Evolutionary conservation across 1,139 yeast species (phyloP), one percentile per base, ranked within the genome.

Genomic region (Wickerhamomyces sp.): DNA sequence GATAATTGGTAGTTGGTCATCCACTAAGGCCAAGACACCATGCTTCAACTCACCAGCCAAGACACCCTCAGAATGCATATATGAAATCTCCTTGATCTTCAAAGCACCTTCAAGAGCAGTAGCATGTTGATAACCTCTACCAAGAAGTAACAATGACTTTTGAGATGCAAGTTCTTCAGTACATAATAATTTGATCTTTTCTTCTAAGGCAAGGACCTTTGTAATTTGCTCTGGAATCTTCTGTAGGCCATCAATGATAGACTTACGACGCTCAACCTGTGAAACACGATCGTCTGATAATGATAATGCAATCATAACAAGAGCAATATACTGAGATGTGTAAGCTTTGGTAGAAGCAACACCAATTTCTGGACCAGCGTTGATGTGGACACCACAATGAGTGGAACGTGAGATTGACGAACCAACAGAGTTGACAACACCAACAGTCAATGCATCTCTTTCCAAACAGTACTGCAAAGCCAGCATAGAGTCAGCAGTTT

Each of bases 271-370:
- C 33, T 67, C 69, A 30, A 68, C 59, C 64, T 74, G 78, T 28
- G 95, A 83, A 37, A 88, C 75, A 38, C 94, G 77, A 62, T 93
- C 97, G 57, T 88, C 95, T 10, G 96, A 84, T 49, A 93, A 73
- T 16, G 93, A 87, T 41, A 93, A 74, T 1, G 98, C 98, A 68
- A 91, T 75, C 96, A 93, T 87, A 7, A 91, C 96, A 51, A 93
- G 72, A 1, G 98, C 98, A 64, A 93, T 88, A 62, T 81, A 93
- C 64, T 93, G 99, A 18, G 98, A 93, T 14, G 99, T 91, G 67
- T 93, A 93, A 19, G 98, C 98, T 68, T 93, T 93, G 33, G 99
- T 93, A n/a, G 97, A 88, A 11, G 98, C 99, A 52, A 93, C 99
- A 61, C 98, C 98, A 49, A 93, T 91, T 68, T 93, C 99, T 27